Evolutionary conservation across 768 basidiomycete species (phyloP).

Genomic region (Boletus rubescentipes): DNA sequence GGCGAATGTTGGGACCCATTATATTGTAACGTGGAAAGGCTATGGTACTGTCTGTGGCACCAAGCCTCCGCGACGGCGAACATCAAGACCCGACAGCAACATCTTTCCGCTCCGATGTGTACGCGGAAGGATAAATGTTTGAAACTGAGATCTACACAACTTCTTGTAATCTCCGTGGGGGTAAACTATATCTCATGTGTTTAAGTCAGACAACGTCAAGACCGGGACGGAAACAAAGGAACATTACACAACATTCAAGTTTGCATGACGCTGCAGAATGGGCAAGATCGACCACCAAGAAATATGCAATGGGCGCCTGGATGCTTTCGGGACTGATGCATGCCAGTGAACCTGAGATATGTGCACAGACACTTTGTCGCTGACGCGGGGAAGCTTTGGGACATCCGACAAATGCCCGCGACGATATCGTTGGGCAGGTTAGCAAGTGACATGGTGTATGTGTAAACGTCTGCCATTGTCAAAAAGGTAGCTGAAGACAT

Average conservation of each 20-base stretch:
- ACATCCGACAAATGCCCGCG: constrained; percentile 6
- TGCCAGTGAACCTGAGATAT: constrained; percentile 21
- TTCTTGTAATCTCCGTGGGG: neutral
- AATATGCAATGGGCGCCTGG: constrained; percentile 16
- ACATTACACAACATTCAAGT: neutral
- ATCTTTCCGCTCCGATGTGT: neutral
- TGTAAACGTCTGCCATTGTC: neutral
- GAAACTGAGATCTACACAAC: neutral
- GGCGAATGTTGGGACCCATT: neutral
- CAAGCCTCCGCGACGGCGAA: neutral
- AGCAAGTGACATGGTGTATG: no score
- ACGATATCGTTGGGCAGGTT: no score
- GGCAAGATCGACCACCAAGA: constrained; percentile 26
- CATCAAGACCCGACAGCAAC: neutral
- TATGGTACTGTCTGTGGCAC: neutral
- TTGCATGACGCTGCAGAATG: constrained; percentile 27
- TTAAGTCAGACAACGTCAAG: neutral
- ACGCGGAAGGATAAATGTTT: neutral
- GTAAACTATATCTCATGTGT: neutral
- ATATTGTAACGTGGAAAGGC: neutral
- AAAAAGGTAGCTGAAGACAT: neutral
- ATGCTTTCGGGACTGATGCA: constrained; percentile 11
- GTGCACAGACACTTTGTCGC: constrained; percentile 19
- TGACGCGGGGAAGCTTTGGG: constrained; percentile 11
- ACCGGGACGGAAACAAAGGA: neutral